These are phyloP conservation scores for Neurospora sp. DNA, from an alignment of 495 filamentous ascomycete species.

Conservation along the genomic window DNA sequence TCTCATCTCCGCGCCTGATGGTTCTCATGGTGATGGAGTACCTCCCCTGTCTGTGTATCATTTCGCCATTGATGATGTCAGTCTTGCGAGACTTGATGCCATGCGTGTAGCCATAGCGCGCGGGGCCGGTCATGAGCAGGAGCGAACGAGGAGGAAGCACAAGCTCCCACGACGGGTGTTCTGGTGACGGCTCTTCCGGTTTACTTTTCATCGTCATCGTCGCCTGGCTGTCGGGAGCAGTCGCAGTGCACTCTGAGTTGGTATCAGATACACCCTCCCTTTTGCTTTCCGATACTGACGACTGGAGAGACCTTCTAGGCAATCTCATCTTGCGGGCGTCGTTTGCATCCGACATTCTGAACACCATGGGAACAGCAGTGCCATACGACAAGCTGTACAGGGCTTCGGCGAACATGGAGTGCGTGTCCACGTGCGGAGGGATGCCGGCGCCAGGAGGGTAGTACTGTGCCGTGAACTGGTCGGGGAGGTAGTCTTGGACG, in stretches of 20 bases:
- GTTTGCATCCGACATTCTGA: slow-evolving; percentile 16
- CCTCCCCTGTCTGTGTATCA: slow-evolving; percentile 13
- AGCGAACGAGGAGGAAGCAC: slow-evolving; percentile 18
- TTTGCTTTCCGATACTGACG: not conserved
- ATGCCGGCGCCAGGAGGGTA: slow-evolving; percentile 26
- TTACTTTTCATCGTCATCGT: not conserved
- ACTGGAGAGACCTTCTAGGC: slow-evolving; percentile 17
- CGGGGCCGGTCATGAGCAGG: slow-evolving; percentile 19
- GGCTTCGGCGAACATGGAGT: slow-evolving; percentile 24
- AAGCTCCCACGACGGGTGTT: slow-evolving; percentile 14
- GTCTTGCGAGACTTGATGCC: slow-evolving; percentile 21
- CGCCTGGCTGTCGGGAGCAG: not conserved
- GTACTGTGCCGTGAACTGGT: slow-evolving; percentile 27
- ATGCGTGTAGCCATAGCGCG: slow-evolving; percentile 22
- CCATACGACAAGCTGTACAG: slow-evolving; percentile 22
- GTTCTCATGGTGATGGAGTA: slow-evolving; percentile 24
- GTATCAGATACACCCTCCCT: not conserved
- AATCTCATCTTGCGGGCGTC: slow-evolving; percentile 22
- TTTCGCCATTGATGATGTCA: slow-evolving; percentile 13
- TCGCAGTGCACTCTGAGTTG: not conserved
- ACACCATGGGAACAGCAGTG: slow-evolving; percentile 20
- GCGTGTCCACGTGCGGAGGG: slow-evolving; percentile 25
- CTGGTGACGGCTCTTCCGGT: not conserved
- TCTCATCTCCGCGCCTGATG: slow-evolving; percentile 8
- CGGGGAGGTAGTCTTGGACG: slow-evolving; percentile 11